phyloP scores from a whole-genome alignment of 768 basidiomycete species.

The Coprinopsis marcescibilis region DNA sequence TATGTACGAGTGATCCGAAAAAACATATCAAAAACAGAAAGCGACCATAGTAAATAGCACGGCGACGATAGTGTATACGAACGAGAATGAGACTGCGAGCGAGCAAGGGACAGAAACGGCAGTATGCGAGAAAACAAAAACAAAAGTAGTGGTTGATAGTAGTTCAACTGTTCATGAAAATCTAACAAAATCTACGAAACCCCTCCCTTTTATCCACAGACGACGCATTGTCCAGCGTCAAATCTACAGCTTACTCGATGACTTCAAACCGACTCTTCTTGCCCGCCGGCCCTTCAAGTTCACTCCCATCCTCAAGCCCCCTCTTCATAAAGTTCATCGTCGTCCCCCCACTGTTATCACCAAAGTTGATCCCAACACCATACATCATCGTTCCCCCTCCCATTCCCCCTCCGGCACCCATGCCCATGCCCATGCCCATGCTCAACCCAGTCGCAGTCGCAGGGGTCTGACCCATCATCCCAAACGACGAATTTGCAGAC shows the following conservation, averaged over 20 bases:
- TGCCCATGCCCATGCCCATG: conserved; percentile 9
- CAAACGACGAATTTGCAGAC: no score
- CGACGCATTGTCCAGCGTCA: no score
- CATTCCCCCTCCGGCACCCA: conserved; percentile 16
- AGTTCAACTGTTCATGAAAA: no score
- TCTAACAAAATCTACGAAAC: no score
- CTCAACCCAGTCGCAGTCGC: neutral
- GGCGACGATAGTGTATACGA: neutral
- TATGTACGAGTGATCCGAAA: no score
- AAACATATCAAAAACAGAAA: no score
- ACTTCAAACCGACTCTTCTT: conserved; percentile 61
- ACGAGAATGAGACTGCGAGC: neutral
- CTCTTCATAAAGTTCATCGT: conserved; percentile 7
- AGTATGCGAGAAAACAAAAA: neutral
- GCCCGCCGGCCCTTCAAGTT: conserved; percentile 21
- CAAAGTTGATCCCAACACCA: conserved; percentile 24
- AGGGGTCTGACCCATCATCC: no score
- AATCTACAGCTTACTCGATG: conserved; percentile 44
- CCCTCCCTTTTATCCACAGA: no score
- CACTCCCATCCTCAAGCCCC: conserved; percentile 12
- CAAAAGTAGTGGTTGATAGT: neutral
- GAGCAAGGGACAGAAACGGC: neutral
- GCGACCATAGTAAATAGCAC: no score
- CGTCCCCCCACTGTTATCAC: conserved; percentile 13
- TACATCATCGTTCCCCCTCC: conserved; percentile 10